Conservation (phyloP, 306 rosid genomes). For the Inga oerstediana region DNA sequence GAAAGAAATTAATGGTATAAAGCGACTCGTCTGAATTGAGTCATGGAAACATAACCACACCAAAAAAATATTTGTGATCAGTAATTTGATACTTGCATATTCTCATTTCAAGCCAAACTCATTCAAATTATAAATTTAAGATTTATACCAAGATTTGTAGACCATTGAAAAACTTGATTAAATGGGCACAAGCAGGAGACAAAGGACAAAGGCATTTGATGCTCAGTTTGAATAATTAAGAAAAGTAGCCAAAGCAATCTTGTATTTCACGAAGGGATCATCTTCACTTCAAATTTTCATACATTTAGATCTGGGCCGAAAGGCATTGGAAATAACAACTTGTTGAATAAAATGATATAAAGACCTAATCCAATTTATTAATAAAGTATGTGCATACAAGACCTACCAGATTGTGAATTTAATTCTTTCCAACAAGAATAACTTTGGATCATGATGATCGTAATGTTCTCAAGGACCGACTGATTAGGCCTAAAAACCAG, state of each 20-base stretch:
- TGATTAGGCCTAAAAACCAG: neutral
- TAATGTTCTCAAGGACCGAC: neutral
- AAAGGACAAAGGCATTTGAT: neutral
- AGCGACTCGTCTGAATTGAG: neutral
- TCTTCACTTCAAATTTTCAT: neutral
- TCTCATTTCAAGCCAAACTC: neutral
- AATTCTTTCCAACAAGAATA: neutral
- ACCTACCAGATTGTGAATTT: neutral
- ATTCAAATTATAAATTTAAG: neutral
- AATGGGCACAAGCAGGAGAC: neutral
- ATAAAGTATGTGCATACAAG: neutral
- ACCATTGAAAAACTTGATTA: neutral
- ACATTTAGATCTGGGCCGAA: neutral
- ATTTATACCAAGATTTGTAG: neutral
- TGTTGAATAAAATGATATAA: neutral
- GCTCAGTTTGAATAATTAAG: neutral
- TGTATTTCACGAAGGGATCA: neutral
- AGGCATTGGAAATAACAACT: neutral
- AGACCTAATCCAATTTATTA: neutral
- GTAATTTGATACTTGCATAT: neutral
- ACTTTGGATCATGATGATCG: neutral
- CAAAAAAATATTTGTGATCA: neutral
- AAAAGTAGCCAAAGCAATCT: neutral
- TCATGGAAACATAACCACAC: neutral
- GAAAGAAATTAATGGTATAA: constrained; percentile 6